These are phyloP conservation scores for Verbascum thapsus DNA, from an alignment of 257 asterid species.

Conservation along the genomic window DNA sequence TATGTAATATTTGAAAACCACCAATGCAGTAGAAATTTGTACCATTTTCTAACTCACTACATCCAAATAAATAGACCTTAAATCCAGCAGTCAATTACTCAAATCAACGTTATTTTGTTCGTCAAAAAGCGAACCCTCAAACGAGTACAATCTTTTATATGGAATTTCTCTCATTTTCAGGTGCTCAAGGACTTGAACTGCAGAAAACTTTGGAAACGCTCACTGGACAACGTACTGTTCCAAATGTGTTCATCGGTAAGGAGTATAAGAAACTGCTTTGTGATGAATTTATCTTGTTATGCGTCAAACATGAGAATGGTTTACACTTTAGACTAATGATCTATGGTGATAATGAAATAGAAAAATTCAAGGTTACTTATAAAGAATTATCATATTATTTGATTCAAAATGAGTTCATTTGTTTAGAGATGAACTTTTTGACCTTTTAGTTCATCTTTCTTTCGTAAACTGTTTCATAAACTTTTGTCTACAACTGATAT, in stretches of 20 bases:
- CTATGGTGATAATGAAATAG: background rate
- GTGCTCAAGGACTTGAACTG: slow-evolving; percentile 60
- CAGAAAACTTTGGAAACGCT: slow-evolving; percentile 62
- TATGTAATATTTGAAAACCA: background rate
- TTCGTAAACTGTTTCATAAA: background rate
- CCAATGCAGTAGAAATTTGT: background rate
- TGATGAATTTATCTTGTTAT: background rate
- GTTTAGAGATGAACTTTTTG: background rate
- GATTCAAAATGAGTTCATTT: background rate
- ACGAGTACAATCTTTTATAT: background rate
- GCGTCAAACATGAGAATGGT: background rate
- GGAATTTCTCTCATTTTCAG: slow-evolving; percentile 37
- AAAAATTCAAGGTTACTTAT: background rate
- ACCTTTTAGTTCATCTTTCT: background rate
- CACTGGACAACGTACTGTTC: slow-evolving; percentile 71
- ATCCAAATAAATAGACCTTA: slow-evolving; percentile 1
- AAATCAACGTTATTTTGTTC: background rate
- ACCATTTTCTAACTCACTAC: background rate
- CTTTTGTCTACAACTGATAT: slow-evolving; percentile 21
- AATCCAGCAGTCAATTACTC: background rate
- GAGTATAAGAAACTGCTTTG: slow-evolving; percentile 6
- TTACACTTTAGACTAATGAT: background rate
- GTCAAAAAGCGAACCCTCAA: background rate
- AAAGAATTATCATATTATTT: background rate
- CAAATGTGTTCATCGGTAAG: slow-evolving; percentile 73